Base-by-base conservation (phyloP, 257 asterid genomes). In the Solanum ossicruentum region DNA sequence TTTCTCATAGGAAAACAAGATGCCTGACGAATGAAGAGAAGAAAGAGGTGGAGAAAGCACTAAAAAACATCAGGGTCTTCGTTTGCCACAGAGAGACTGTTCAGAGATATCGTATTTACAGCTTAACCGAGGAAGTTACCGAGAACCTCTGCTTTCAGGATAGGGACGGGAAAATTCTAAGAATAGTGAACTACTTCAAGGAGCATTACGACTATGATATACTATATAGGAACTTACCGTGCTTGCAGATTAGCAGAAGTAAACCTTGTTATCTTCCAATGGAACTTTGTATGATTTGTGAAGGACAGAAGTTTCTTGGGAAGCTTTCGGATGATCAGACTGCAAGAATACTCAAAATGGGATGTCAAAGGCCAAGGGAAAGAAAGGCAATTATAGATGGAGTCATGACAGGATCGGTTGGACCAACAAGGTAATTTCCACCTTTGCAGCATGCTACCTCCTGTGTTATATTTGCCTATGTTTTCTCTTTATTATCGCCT, bases 291-390 rank as follows among this genome's bases (percentile, higher is more conserved):
- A 93, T 92, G 23, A 92, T 97, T 75, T 97, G 99, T 86, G 98
- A 97, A 92, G 99, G 99, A 78, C 99, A 97, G 89, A 97, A 95
- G 91, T 97, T 95, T 88, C 92, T 97, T 1, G 98, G 99, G 73
- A 95, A 94, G 91, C 96, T 97, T 20, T 91, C 97, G 0, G 99
- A 97, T 85, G 99, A 95, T 39, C 99, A 97, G 88, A 97, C 99
- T 0, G 91, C 88, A n/a, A 94, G 90, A 82, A 90, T 97, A 78
- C 93, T 97, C 67, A 92, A 93, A 89, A 91, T 97, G 92, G 97
- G 98, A 6, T 97, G 99, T 83, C 98, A 93, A 86, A 88, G 88
- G 83, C 99, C 99, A 0, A 86, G 91, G 70, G 94, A 94, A 81
- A 89, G 99, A 17, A 92, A 90, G 89, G 92, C 93, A 4, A 90